phyloP scores from a whole-genome alignment of 2,329 filamentous ascomycete genomes.

The Paraphaeosphaeria sporulosa region DNA sequence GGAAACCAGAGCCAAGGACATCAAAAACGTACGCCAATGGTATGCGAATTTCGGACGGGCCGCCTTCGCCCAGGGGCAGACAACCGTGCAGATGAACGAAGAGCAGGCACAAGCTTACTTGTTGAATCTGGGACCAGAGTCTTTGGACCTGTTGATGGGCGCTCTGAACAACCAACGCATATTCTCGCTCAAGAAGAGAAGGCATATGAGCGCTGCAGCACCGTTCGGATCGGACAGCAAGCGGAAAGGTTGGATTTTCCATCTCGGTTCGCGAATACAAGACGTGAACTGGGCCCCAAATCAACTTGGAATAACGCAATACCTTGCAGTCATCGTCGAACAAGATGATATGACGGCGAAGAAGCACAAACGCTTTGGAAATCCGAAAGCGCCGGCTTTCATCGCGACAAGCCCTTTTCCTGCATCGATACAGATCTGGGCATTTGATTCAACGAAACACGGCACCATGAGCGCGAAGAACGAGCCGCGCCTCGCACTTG shows the following conservation, averaged over 20 bases:
- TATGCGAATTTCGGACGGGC: conserved; percentile 55
- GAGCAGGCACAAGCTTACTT: conserved; percentile 55
- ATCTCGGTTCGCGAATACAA: conserved; percentile 62
- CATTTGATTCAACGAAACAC: conserved; percentile 54
- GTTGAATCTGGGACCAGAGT: conserved; percentile 35
- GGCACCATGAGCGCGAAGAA: conserved; percentile 53
- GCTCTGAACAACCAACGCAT: conserved; percentile 54
- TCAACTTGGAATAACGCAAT: conserved; percentile 58
- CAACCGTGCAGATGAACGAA: conserved; percentile 41
- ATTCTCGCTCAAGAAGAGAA: conserved; percentile 52
- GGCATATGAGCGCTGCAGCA: conserved; percentile 55
- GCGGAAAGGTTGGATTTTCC: conserved; percentile 62
- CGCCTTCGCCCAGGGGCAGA: conserved; percentile 54
- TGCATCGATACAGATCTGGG: conserved; percentile 66
- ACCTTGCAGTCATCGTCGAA: conserved; percentile 60
- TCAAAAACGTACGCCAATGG: conserved; percentile 61
- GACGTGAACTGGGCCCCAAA: conserved; percentile 57
- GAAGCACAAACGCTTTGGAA: conserved; percentile 40
- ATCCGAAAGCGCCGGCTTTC: conserved; percentile 57
- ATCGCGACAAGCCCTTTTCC: conserved; percentile 57
- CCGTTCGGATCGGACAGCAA: conserved; percentile 36
- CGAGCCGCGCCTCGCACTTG: conserved; percentile 56
- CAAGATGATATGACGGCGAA: conserved; percentile 25
- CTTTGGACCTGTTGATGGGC: conserved; percentile 60
- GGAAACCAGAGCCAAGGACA: conserved; percentile 54